Conservation (phyloP, 2,329 filamentous ascomycete genomes). For the Periglandula ipomoeae region DNA sequence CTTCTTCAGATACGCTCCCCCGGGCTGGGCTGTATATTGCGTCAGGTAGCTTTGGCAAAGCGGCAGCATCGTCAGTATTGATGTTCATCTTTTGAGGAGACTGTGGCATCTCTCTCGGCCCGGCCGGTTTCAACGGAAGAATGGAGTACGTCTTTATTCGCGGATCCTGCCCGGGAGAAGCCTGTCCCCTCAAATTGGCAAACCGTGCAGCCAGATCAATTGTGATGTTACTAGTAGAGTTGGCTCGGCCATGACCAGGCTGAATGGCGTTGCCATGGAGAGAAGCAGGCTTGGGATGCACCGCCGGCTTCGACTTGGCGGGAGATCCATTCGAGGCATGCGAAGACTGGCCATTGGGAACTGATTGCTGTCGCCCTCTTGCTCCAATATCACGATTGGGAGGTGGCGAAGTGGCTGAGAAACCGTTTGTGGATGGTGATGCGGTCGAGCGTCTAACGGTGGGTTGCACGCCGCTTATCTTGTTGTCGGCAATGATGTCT, state of each 20-base stretch:
- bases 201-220: constrained; percentile 49
- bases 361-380: not conserved
- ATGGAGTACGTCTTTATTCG: constrained; percentile 43
- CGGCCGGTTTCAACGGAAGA: constrained; percentile 27
- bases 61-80: constrained; percentile 40
- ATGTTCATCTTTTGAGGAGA: constrained; percentile 31
- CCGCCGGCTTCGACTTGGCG: constrained; percentile 32
- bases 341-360: constrained; percentile 8
- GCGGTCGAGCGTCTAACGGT: constrained; percentile 13
- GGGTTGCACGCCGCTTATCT: constrained; percentile 48
- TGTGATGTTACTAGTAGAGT: constrained; percentile 21
- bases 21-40: constrained; percentile 72
- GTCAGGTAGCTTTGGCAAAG: constrained; percentile 61
- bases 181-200: constrained; percentile 41
- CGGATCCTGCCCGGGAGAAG: constrained; percentile 38
- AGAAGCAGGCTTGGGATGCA: constrained; percentile 59
- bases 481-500: constrained; percentile 54
- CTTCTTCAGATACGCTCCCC: constrained; percentile 57
- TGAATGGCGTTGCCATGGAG: constrained; percentile 50
- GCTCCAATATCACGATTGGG: not conserved
- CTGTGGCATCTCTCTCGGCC: constrained; percentile 45
- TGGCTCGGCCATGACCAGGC: constrained; percentile 21
- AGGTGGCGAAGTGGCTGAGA: not conserved
- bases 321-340: constrained; percentile 12
- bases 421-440: constrained; percentile 10